Base-by-base conservation (phyloP, 306 rosid genomes). In the Geum urbanum region DNA sequence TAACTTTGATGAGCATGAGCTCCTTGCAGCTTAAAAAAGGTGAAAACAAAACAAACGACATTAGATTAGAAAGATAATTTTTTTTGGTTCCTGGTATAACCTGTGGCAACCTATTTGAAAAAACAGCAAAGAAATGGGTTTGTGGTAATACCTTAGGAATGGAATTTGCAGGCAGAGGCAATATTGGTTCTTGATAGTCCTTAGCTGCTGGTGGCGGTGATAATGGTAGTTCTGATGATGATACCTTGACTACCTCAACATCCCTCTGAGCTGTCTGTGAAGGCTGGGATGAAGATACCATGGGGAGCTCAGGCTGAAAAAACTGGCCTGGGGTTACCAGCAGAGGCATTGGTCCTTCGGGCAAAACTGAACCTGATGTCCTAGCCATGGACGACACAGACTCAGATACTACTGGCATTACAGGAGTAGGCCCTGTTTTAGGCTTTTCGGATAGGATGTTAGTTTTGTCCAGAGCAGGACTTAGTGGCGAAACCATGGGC, bases 291-390 rank as follows among this genome's bases (percentile, higher is more conserved):
- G 87, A 79, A 76, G 94, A 82, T 61, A 67, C 88, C 59, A 57
- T 53, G 24, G 88, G 41, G 65, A 90, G 74, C 54, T 86, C 85
- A 71, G 84, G 66, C 82, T 90, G 97, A 84, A 85, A 79, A 66
- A 92, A 79, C 81, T 92, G 96, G 55, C 94, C 94, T 15, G 97
- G 97, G 72, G 96, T 92, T 76, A 92, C 80, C 77, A 90, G 74
- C 51, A 91, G 73, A 69, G 89, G 97, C 50, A 77, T 72, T 10
- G 86, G 75, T 50, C 81, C 56, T 65, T 85, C 88, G 39, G 82
- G 9, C 45, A 51, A 87, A 74, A 70, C 48, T 84, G 32, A 59
- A 59, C 72, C 67, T 76, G 90, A 77, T 63, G 90, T 73, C 70
- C 92, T 88, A 74, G 74, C 79, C 61, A 77, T 48, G 16, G 90